Evolutionary conservation across 202 grass and related monocot genomes (phyloP).

Genomic region (Panicum hallii): DNA sequence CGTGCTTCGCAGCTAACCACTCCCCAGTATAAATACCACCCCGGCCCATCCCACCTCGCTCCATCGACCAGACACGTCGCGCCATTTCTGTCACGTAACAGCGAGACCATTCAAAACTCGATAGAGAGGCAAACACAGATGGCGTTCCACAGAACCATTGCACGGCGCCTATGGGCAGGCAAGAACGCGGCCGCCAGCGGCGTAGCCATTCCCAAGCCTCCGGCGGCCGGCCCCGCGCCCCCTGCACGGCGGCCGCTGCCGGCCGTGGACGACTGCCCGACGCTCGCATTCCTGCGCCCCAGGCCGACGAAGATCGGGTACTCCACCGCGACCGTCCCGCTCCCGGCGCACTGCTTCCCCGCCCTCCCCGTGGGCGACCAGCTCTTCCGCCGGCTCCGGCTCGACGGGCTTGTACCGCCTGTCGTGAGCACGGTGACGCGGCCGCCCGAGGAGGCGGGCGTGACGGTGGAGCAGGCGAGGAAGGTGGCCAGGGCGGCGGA

Average conservation of each 20-base stretch:
- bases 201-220: background rate
- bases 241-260: conserved; percentile 16
- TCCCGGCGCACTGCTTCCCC: conserved; percentile 70
- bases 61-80: background rate
- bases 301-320: conserved; percentile 35
- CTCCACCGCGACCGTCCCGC: conserved; percentile 51
- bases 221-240: background rate
- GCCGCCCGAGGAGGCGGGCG: background rate
- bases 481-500: conserved; percentile 62
- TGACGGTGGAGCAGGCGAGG: conserved; percentile 60
- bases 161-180: conserved; percentile 48
- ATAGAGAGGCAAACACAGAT: conserved; percentile 13
- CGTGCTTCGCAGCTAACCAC: background rate
- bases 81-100: conserved; percentile 27
- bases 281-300: conserved; percentile 48
- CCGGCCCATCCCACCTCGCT: background rate
- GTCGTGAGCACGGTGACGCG: background rate
- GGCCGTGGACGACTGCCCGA: conserved; percentile 49
- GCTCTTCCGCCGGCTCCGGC: conserved; percentile 56
- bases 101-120: background rate
- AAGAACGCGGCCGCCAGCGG: conserved; percentile 30
- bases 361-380: conserved; percentile 81
- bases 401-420: conserved; percentile 50
- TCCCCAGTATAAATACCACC: conserved; percentile 32
- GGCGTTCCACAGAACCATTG: conserved; percentile 52